Percentiles rank a stretch among this genome's conserved stretches.
Evolutionary conservation across 2,329 filamentous ascomycete species (phyloP).

Genomic region (Aspergillus sp.): DNA sequence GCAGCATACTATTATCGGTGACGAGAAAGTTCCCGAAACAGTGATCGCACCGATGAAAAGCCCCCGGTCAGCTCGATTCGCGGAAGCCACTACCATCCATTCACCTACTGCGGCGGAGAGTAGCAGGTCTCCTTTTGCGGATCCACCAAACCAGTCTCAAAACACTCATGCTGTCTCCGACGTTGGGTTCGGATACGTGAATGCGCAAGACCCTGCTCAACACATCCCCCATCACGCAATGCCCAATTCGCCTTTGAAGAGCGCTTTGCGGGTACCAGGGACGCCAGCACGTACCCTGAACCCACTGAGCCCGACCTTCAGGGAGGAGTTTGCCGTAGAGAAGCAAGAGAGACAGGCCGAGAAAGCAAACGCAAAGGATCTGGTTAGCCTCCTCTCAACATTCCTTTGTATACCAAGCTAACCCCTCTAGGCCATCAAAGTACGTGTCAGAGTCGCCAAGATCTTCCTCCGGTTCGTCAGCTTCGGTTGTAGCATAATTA

Average conservation of each 20-base stretch:
- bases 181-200: conserved; percentile 91
- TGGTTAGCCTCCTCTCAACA: conserved; percentile 64
- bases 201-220: conserved; percentile 56
- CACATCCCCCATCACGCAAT: conserved; percentile 61
- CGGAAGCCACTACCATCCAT: conserved; percentile 67
- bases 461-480: conserved; percentile 93
- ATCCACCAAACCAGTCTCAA: conserved; percentile 55
- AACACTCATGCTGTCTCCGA: conserved; percentile 69
- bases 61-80: conserved; percentile 65
- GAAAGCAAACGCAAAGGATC: conserved; percentile 81
- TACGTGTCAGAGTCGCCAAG: conserved; percentile 88
- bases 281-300: conserved; percentile 77
- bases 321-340: conserved; percentile 83
- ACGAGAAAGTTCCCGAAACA: conserved; percentile 36
- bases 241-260: conserved; percentile 82
- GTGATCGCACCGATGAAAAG: conserved; percentile 49
- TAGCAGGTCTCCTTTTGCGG: conserved; percentile 55
- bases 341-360: conserved; percentile 81
- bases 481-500: conserved; percentile 95
- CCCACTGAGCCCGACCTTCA: conserved; percentile 87
- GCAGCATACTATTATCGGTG: conserved; percentile 31
- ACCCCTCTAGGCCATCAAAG: conserved; percentile 79
- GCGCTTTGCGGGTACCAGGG: conserved; percentile 84
- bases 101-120: conserved; percentile 61
- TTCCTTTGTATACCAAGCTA: conserved; percentile 32